phyloP scores from a whole-genome alignment of 202 grass and related monocot species.

The Cymbopogon flexuosus region DNA sequence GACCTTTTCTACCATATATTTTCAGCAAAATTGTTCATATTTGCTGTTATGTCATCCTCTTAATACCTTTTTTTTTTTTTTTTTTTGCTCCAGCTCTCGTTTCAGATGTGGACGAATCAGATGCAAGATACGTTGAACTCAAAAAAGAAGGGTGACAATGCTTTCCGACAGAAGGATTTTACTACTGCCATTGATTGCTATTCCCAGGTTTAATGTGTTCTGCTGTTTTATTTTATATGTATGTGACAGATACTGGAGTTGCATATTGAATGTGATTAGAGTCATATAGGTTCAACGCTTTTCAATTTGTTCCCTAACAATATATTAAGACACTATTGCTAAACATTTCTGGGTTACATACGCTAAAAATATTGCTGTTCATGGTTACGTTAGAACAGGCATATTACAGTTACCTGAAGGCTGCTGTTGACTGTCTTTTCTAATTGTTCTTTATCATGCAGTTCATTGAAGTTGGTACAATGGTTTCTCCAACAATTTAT shows the following conservation, averaged over 20 bases:
- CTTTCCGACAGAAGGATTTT: constrained; percentile 94
- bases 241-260: background rate
- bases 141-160: constrained; percentile 97
- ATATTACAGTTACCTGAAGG: background rate
- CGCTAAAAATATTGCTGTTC: background rate
- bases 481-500: constrained; percentile 95
- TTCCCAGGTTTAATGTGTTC: constrained; percentile 59
- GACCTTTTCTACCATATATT: background rate
- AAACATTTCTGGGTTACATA: background rate
- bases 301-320: background rate
- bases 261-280: constrained; percentile 24
- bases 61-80: background rate
- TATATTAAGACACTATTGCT: background rate
- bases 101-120: constrained; percentile 99
- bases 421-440: constrained; percentile 17
- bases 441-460: constrained; percentile 39
- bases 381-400: background rate
- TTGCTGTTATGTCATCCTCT: constrained; percentile 25
- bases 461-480: constrained; percentile 98
- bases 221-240: background rate
- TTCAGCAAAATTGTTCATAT: constrained; percentile 13
- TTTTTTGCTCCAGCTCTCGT: constrained; percentile 67
- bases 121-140: constrained; percentile 98
- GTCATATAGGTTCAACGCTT: background rate
- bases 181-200: constrained; percentile 79